Base-by-base conservation (phyloP, 192 early-diverging fungal genomes). In the Chytriomyces sp. region DNA sequence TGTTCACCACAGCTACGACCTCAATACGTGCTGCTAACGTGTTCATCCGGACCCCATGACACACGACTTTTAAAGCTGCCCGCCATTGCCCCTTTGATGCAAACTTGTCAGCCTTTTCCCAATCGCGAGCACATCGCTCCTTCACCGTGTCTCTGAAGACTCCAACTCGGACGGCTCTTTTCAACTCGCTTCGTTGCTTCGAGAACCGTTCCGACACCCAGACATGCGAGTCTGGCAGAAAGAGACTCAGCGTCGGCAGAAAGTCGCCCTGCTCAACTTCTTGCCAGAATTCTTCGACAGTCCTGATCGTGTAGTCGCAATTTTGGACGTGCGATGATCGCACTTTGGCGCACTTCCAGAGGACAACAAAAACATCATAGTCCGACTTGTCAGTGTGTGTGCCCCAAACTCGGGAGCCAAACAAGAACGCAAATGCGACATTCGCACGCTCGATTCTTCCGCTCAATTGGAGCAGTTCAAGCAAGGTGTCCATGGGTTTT, bases 341-440 rank as follows among this genome's bases (percentile, higher is more conserved):
- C 24, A 7, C 18, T 64, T 20, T 64, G 7, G 62, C 11, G 62
- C 9, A 35, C 35, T 64, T 64, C 23, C 35, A 35, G 11, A 11
- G 5, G 3, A 64, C 62, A 23, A 64, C 62, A 64, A 64, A 28
- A 64, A 64, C 13, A 26, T 64, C 62, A n/a, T 28, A 23, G 35
- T 64, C 62, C 23, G 62, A 64, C 62, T 28, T 3, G 4, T 16
- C 11, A 20, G 13, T 64, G 62, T 64, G 62, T 5, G 62, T 64
- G 20, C 62, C 62, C 62, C 62, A 64, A 26, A 24, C n/a, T 11
- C 62, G 24, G 62, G 62, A 64, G 20, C 62, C 62, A 64, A 64
- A 11, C n/a, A 64, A 5, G 24, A 64, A 64, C 9, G 62, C 62
- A 24, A 20, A 64, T 26, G 62, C 62, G 62, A 64, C 62, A 64